phyloP scores from a whole-genome alignment of 257 asterid genomes.

The Rhazya stricta region DNA sequence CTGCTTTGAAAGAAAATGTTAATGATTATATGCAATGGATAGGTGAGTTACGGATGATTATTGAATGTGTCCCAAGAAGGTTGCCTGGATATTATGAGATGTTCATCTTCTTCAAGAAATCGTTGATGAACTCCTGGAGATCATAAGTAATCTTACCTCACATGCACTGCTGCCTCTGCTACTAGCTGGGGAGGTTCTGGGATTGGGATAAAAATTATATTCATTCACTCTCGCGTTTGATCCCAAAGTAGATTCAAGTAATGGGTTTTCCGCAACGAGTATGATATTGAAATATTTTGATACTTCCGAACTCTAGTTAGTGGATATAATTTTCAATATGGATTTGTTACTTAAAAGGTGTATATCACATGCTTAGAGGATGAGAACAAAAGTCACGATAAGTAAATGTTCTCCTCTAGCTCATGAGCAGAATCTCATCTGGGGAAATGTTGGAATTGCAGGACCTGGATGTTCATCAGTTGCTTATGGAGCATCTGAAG shows the following conservation, averaged over 20 bases:
- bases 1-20: slow-evolving; percentile 16
- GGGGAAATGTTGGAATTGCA: slow-evolving; percentile 25
- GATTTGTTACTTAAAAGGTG: too few relatives aligned
- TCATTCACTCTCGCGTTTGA: too few relatives aligned
- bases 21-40: slow-evolving; percentile 23
- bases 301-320: too few relatives aligned
- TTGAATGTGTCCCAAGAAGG: slow-evolving; percentile 20
- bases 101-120: slow-evolving; percentile 6
- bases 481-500: slow-evolving; percentile 92
- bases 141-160: not conserved
- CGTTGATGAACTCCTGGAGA: not conserved
- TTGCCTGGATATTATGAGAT: slow-evolving; percentile 14
- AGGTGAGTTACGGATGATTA: slow-evolving; percentile 19
- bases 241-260: too few relatives aligned
- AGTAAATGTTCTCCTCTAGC: too few relatives aligned
- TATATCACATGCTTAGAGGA: too few relatives aligned
- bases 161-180: not conserved
- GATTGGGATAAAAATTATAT: too few relatives aligned
- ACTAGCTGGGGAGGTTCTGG: not conserved
- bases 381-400: too few relatives aligned
- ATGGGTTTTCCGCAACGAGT: too few relatives aligned
- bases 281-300: too few relatives aligned
- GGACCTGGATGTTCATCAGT: slow-evolving; percentile 95
- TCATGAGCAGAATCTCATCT: not conserved
- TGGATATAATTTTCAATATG: too few relatives aligned